Base-by-base conservation (phyloP, 2,329 filamentous ascomycete species). In the Penicillium sp. region DNA sequence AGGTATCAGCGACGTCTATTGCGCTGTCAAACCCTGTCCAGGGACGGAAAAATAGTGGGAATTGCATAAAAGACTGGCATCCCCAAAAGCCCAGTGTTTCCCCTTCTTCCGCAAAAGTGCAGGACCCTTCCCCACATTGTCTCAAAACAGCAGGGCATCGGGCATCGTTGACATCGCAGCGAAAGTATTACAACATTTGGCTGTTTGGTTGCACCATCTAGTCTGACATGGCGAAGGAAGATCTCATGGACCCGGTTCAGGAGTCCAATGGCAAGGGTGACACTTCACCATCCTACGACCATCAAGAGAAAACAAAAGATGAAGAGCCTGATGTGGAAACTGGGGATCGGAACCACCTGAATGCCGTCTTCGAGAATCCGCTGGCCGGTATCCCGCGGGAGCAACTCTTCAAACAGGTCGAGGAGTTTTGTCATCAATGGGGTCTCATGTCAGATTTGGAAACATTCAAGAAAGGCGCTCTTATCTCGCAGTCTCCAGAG, bases 371-470 rank as follows among this genome's bases (percentile, higher is more conserved):
- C 48, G 74, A 78, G 47, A 86, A 86, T 33, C 80, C 80, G 9
- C 72, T 87, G 3, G 77, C 73, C 2, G 80, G 77, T 0, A 75
- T 86, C 7, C 74, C 79, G 2, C 75, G 77, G 23, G 73, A 80
- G 1, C 68, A 79, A 46, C 76, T 87, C 12, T 66, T 86, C 32
- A 66, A 70, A 17, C 75, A 83, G 53, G 84, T 86, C 2, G 75
- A 81, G 36, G 64, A 70, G 0, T 87, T 85, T 63, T 82, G 80
- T 36, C 55, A 64, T 3, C 67, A 78, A n/a, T 75, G 78, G 43
- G 75, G 74, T 7, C 68, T 84, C 3, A 72, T 73, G 29, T 74
- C 80, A 18, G 70, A 80, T 17, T 62, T 80, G 9, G 77, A 79
- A 3, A 67, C 60, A 18, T 80, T 84, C 51, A 74, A 75, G 24